Percentiles rank a stretch among this genome's conserved stretches.
Conservation (phyloP, 352 stramenopile genomes). For the Globisporangium spiculum region DNA sequence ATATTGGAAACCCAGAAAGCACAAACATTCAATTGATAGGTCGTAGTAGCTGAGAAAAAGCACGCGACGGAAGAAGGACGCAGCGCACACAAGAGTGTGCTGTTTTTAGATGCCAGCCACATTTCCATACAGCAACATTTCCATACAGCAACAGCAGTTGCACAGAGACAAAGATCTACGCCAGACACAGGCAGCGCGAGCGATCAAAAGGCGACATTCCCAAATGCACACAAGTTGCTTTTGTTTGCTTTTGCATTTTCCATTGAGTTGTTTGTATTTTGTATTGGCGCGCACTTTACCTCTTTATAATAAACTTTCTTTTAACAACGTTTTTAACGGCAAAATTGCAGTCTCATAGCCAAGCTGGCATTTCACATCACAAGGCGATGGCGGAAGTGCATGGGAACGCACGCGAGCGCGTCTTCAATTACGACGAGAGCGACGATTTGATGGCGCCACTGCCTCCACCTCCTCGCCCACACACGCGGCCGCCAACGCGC, state of each 20-base stretch:
- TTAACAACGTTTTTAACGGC: too few relatives aligned
- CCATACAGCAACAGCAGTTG: neutral
- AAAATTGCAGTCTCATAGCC: too few relatives aligned
- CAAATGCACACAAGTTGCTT: neutral
- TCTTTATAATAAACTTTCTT: neutral
- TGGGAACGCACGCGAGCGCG: constrained; percentile 5
- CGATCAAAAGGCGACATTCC: neutral
- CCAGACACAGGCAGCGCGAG: neutral
- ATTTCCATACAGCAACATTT: neutral
- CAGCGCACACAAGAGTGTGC: neutral
- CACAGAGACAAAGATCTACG: neutral
- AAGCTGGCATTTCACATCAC: neutral
- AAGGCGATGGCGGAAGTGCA: constrained; percentile 4
- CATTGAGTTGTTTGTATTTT: neutral
- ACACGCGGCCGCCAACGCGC: constrained; percentile 25
- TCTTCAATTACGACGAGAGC: constrained; percentile 14
- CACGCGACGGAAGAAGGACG: neutral
- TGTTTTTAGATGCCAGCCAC: neutral
- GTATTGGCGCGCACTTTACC: neutral
- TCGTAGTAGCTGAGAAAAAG: neutral
- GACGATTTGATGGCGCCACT: constrained; percentile 52
- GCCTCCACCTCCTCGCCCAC: constrained; percentile 42
- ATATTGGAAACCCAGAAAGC: constrained; percentile 7
- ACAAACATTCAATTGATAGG: neutral
- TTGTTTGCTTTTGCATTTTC: neutral